Evolutionary conservation across 2,329 filamentous ascomycete species (phyloP).

Genomic region (Botryotinia narcissicola): DNA sequence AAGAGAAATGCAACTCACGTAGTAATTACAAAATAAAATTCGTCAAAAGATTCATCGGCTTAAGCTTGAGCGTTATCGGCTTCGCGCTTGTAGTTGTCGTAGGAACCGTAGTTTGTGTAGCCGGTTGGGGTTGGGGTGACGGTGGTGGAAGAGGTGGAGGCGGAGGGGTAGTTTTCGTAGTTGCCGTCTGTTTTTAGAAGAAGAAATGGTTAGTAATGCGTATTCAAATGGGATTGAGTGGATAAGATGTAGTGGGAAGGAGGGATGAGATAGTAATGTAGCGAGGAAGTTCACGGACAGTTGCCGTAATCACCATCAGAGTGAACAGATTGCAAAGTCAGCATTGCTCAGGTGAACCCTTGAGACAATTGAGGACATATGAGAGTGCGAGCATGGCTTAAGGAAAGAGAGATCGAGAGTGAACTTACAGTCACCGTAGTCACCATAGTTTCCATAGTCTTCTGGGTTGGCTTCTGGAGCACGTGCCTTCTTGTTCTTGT

Average conservation of each 20-base stretch:
- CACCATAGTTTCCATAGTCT: slow-evolving; percentile 6
- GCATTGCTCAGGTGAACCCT: neutral
- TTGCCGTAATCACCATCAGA: slow-evolving; percentile 14
- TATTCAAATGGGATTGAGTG: too few species aligned
- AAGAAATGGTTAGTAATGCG: neutral
- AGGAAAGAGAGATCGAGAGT: neutral
- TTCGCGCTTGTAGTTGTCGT: slow-evolving; percentile 17
- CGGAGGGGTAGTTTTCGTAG: slow-evolving; percentile 2
- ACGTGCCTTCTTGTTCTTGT: slow-evolving; percentile 20
- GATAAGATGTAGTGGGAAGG: neutral
- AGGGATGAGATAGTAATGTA: neutral
- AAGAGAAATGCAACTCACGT: slow-evolving; percentile 5
- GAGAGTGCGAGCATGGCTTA: neutral
- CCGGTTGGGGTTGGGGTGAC: neutral
- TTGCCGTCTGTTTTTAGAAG: neutral
- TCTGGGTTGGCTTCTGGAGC: slow-evolving; percentile 13
- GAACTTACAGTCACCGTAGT: slow-evolving; percentile 7
- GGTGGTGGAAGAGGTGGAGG: neutral
- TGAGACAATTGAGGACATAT: slow-evolving; percentile 8
- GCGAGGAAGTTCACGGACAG: neutral
- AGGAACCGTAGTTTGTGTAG: slow-evolving; percentile 21
- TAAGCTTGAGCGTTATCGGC: neutral
- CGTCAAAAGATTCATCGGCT: neutral
- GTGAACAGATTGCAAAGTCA: neutral
- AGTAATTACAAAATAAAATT: slow-evolving; percentile 11